A percentile compares a stretch with the other conserved stretches of the same genome.
Conservation (phyloP, 1,284 basidiomycete species). For the Ganoderma sinense region DNA sequence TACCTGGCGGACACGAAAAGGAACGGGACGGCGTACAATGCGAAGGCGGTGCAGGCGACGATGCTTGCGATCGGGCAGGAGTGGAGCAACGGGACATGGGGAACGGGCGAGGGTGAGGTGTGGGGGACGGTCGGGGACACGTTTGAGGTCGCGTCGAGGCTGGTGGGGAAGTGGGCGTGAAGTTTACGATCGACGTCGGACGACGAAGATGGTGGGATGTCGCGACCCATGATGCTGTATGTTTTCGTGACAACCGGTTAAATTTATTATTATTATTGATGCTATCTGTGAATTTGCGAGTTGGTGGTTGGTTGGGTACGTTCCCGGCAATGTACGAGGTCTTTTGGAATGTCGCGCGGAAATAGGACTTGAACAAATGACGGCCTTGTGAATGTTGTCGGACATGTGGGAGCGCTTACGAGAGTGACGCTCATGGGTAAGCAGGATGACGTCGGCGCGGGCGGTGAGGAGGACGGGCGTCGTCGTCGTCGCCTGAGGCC, state of each 20-base stretch:
- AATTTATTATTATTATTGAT: not conserved
- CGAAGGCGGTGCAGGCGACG: conserved; percentile 30
- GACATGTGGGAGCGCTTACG: not conserved
- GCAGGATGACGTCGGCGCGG: not conserved
- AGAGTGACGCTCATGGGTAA: not conserved
- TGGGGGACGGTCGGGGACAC: conserved; percentile 38
- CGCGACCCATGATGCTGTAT: not conserved
- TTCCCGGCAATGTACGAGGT: not conserved
- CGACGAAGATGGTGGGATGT: not conserved
- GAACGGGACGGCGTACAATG: conserved; percentile 41
- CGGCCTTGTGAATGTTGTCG: no score
- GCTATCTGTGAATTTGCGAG: not conserved
- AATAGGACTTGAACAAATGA: no score
- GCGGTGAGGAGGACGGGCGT: not conserved
- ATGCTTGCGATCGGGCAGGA: conserved; percentile 45
- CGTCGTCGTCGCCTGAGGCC: conserved; percentile 3
- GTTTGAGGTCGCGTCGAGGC: conserved; percentile 34
- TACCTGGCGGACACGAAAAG: conserved; percentile 42
- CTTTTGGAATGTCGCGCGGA: no score
- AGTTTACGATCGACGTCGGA: no score
- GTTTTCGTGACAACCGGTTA: not conserved
- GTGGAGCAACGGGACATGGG: conserved; percentile 42
- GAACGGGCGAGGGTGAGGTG: conserved; percentile 31
- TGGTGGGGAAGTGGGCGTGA: conserved; percentile 34
- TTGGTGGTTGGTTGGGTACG: not conserved